Evolutionary conservation across 208 protist genomes (phyloP).

Genomic region (Porcisia deanei): DNA sequence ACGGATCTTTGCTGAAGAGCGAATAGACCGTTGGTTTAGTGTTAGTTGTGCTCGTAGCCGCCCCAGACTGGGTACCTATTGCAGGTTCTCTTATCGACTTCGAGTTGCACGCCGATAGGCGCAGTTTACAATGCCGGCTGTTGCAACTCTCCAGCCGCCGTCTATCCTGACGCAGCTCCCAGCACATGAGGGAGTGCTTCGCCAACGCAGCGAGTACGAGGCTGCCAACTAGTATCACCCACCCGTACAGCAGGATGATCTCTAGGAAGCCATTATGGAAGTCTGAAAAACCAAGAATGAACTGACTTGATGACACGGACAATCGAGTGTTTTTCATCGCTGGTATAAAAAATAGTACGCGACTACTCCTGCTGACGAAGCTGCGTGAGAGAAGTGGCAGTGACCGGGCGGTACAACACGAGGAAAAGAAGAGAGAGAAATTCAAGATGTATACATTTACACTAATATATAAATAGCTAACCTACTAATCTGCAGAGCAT

Average conservation of each 20-base stretch:
- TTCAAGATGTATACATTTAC: no score
- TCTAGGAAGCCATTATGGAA: slow-evolving; percentile 2
- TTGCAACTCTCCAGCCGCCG: slow-evolving; percentile 25
- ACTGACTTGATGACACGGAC: not conserved
- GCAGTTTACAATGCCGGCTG: slow-evolving; percentile 17
- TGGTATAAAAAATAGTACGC: no score
- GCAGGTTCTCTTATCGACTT: not conserved
- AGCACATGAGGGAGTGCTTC: slow-evolving; percentile 29
- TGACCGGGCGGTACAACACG: no score
- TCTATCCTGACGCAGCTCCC: slow-evolving; percentile 27
- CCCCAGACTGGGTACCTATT: not conserved
- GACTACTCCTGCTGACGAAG: not conserved
- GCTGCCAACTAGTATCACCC: slow-evolving; percentile 9
- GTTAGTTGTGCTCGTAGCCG: not conserved
- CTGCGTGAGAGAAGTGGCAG: no score
- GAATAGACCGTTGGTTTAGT: not conserved
- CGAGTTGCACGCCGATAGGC: not conserved
- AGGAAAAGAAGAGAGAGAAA: no score
- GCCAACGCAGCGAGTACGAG: slow-evolving; percentile 17
- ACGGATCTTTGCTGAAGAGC: not conserved
- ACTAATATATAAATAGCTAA: no score
- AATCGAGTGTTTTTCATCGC: not conserved
- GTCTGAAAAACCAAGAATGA: not conserved
- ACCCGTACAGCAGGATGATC: slow-evolving; percentile 27
- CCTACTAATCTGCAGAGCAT: no score